Evolutionary conservation across 169 alveolate species (phyloP).

Genomic region (Plasmodium fragile): DNA sequence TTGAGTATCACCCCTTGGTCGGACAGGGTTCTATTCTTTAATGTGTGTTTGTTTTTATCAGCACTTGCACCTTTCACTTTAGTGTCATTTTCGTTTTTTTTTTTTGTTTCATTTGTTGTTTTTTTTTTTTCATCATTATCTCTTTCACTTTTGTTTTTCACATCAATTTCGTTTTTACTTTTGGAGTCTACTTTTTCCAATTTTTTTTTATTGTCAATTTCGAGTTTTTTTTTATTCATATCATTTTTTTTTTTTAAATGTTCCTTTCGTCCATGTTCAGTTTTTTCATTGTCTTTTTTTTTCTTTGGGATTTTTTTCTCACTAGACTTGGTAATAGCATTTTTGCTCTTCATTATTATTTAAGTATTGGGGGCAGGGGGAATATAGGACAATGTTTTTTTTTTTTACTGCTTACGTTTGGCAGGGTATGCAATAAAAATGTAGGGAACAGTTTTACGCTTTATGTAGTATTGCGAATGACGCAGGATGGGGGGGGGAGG

Average conservation of each 20-base stretch:
- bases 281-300: conserved; percentile 45
- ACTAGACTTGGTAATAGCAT: neutral
- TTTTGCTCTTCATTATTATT: conserved; percentile 33
- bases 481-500: neutral
- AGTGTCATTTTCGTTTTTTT: conserved; percentile 17
- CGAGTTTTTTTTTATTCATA: conserved; percentile 44
- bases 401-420: neutral
- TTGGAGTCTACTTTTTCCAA: conserved; percentile 9
- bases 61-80: neutral
- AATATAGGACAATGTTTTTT: neutral
- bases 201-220: conserved; percentile 29
- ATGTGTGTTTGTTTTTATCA: conserved; percentile 43
- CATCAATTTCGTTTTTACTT: conserved; percentile 15
- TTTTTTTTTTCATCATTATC: conserved; percentile 52
- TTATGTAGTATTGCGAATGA: neutral
- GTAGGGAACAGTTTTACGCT: neutral
- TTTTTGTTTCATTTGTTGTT: conserved; percentile 19
- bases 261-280: conserved; percentile 29
- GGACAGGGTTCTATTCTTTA: conserved; percentile 29
- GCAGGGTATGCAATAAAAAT: neutral
- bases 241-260: conserved; percentile 33
- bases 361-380: neutral
- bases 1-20: neutral
- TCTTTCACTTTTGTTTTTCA: conserved; percentile 33
- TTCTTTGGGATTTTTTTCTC: conserved; percentile 30